Evolutionary conservation across 2,329 filamentous ascomycete species (phyloP).

Genomic region (Penicillium aurantiogriseum): DNA sequence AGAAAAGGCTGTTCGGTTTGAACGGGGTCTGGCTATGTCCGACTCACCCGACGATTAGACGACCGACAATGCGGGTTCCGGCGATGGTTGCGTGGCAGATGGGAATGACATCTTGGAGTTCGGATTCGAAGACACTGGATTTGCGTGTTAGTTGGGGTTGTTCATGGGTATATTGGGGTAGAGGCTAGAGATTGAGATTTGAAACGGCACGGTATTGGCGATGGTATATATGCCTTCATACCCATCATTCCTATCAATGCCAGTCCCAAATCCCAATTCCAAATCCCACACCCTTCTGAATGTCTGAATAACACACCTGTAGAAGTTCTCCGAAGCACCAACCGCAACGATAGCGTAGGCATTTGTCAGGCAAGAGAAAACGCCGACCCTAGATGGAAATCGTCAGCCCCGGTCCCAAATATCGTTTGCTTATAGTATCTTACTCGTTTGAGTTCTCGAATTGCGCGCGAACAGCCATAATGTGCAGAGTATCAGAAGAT

Average conservation of each 20-base stretch:
- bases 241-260: background rate
- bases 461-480: constrained; percentile 50
- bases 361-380: constrained; percentile 96
- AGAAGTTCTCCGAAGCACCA: constrained; percentile 97
- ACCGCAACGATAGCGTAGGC: constrained; percentile 92
- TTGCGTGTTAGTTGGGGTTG: constrained; percentile 9
- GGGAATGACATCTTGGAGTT: constrained; percentile 94
- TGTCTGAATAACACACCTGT: constrained; percentile 59
- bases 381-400: constrained; percentile 70
- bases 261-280: background rate
- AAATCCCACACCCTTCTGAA: background rate
- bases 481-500: constrained; percentile 10
- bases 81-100: constrained; percentile 97
- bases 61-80: constrained; percentile 91
- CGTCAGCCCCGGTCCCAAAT: background rate
- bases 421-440: constrained; percentile 5
- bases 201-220: background rate
- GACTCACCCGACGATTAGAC: constrained; percentile 80
- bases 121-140: constrained; percentile 85
- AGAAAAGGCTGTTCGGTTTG: background rate
- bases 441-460: constrained; percentile 54
- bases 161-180: background rate
- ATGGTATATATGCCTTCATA: background rate
- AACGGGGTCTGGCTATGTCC: background rate
- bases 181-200: background rate